Conservation (phyloP, 176 grass and related monocot species). For the Rhynchospora pubera region DNA sequence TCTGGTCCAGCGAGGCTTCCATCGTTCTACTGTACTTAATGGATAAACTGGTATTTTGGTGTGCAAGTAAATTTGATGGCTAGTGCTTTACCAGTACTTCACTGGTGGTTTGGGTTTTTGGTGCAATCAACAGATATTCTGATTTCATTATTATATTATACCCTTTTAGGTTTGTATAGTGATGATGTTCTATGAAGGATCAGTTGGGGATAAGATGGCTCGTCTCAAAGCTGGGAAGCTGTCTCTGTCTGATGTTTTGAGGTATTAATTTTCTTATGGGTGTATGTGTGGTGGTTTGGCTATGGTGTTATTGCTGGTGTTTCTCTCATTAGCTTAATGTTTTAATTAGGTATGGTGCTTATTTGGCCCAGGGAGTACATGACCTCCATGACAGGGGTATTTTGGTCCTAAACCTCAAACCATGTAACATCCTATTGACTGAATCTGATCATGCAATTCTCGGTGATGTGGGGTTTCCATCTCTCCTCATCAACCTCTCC, state of each 20-base stretch:
- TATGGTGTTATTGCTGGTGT: neutral
- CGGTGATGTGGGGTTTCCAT: conserved; percentile 91
- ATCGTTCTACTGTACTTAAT: neutral
- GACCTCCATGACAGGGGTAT: conserved; percentile 70
- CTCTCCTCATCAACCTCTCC: conserved; percentile 58
- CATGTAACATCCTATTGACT: conserved; percentile 81
- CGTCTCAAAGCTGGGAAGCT: conserved; percentile 77
- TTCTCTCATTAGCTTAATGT: neutral
- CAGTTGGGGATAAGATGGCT: conserved; percentile 85
- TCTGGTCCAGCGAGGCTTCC: neutral
- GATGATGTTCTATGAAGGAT: conserved; percentile 98
- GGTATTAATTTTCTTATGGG: conserved; percentile 31
- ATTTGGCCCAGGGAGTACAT: conserved; percentile 67
- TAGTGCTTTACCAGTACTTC: neutral
- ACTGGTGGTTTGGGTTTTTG: neutral
- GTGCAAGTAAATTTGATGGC: neutral
- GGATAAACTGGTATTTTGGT: neutral
- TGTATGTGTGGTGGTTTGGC: neutral
- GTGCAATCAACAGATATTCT: neutral
- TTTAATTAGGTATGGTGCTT: conserved; percentile 60
- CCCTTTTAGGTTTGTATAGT: conserved; percentile 73
- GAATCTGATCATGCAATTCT: conserved; percentile 46
- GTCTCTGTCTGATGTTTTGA: conserved; percentile 76
- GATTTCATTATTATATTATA: neutral
- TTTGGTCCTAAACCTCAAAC: conserved; percentile 81